Percentiles rank a stretch among this genome's conserved stretches.
Conservation (phyloP, 2,329 filamentous ascomycete genomes). For the Neonectria neomacrospora region DNA sequence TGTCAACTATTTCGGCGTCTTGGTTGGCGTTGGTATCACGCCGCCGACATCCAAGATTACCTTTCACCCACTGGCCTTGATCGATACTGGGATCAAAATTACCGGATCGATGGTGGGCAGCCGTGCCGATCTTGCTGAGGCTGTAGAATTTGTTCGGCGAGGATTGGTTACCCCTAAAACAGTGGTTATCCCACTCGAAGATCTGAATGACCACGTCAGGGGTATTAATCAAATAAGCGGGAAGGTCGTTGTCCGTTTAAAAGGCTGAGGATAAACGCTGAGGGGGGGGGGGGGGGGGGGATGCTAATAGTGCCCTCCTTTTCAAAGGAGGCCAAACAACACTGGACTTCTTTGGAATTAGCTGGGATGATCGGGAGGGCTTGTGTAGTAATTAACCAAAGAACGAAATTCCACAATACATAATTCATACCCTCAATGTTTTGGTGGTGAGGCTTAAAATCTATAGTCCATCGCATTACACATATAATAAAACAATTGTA, state of each 20-base stretch:
- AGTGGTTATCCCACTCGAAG: neutral
- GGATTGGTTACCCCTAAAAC: conserved; percentile 13
- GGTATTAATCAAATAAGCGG: conserved; percentile 1
- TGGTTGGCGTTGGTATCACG: conserved; percentile 16
- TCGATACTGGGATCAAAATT: conserved; percentile 19
- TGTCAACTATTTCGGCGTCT: conserved; percentile 9
- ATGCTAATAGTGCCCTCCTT: neutral
- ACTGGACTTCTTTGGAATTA: no score
- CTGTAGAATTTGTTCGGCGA: conserved; percentile 21
- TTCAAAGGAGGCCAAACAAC: no score
- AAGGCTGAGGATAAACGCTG: neutral
- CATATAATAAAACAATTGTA: no score
- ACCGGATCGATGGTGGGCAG: conserved; percentile 16
- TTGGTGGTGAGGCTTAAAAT: no score
- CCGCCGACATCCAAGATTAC: conserved; percentile 8
- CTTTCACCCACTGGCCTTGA: conserved; percentile 17
- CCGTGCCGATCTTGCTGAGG: conserved; percentile 15
- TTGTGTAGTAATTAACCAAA: no score
- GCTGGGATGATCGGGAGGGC: no score
- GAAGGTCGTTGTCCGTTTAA: conserved; percentile 3
- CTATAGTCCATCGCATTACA: no score
- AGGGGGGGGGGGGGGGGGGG: no score
- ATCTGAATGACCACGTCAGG: neutral
- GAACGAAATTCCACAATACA: no score
- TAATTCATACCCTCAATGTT: no score